phyloP scores from a whole-genome alignment of 176 grass and related monocot species.

The Musa schizocarpa region DNA sequence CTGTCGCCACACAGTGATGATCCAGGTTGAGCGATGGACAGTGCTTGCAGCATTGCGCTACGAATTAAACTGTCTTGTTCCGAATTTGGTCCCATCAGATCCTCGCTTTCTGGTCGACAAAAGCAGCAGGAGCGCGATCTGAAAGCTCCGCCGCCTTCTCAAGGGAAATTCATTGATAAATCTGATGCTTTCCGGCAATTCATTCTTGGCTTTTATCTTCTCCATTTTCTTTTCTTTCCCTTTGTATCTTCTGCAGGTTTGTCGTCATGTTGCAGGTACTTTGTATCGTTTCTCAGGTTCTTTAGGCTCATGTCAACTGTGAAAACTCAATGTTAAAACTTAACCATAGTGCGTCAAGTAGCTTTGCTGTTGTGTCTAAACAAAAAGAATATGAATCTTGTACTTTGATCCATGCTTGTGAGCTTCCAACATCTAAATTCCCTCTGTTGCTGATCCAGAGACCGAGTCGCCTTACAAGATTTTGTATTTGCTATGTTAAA shows the following conservation, averaged over 20 bases:
- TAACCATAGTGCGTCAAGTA: no score
- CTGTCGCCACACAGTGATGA: not conserved
- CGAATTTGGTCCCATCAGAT: not conserved
- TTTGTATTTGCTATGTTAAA: no score
- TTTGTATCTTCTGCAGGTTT: not conserved
- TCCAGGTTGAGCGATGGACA: not conserved
- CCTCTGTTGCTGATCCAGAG: no score
- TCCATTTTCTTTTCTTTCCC: not conserved
- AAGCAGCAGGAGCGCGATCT: not conserved
- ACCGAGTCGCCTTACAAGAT: no score
- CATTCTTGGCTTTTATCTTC: slow-evolving; percentile 6
- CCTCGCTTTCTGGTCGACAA: not conserved
- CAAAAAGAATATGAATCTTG: no score
- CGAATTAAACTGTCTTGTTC: not conserved
- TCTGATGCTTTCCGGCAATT: slow-evolving; percentile 7
- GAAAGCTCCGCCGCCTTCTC: not conserved
- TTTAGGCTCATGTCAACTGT: not conserved
- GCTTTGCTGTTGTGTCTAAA: no score
- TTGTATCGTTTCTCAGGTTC: not conserved
- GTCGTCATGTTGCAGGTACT: not conserved
- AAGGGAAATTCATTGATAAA: not conserved
- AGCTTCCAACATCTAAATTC: no score
- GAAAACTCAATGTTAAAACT: no score
- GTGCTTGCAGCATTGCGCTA: not conserved
- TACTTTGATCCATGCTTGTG: no score